Conservation (phyloP, 768 basidiomycete genomes). For the Lentinula raphanica region DNA sequence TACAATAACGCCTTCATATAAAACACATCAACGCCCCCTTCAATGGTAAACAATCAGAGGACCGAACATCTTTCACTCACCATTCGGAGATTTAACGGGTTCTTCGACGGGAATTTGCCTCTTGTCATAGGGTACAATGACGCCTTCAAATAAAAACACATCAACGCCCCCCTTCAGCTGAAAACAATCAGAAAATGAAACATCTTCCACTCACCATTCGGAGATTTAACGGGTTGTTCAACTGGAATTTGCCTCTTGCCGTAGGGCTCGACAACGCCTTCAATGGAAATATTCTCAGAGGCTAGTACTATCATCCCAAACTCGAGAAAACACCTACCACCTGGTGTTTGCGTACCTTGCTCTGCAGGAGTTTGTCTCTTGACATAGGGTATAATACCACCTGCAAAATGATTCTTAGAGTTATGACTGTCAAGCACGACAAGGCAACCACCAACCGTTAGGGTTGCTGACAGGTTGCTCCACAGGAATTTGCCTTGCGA, state of each 20-base stretch:
- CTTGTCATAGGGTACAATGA: too few species aligned
- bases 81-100: too few species aligned
- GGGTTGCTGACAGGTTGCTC: constrained; percentile 4
- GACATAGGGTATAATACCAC: constrained; percentile 19
- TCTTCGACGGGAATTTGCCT: too few species aligned
- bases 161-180: too few species aligned
- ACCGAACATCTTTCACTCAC: too few species aligned
- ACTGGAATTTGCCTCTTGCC: neutral
- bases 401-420: neutral
- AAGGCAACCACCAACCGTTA: neutral
- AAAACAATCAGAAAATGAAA: too few species aligned
- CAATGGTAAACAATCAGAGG: too few species aligned
- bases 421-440: neutral
- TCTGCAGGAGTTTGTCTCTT: neutral
- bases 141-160: too few species aligned
- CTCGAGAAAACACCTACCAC: constrained; percentile 25
- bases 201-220: neutral
- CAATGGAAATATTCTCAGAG: too few species aligned
- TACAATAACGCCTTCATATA: too few species aligned
- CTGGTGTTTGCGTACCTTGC: constrained; percentile 11
- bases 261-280: constrained; percentile 20
- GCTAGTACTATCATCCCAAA: neutral
- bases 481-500: neutral
- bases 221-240: neutral
- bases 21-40: too few species aligned